Evolutionary conservation across 352 stramenopile species (phyloP), one percentile per base, ranked within the genome.

Genomic region (Pythium vanterpoolii): DNA sequence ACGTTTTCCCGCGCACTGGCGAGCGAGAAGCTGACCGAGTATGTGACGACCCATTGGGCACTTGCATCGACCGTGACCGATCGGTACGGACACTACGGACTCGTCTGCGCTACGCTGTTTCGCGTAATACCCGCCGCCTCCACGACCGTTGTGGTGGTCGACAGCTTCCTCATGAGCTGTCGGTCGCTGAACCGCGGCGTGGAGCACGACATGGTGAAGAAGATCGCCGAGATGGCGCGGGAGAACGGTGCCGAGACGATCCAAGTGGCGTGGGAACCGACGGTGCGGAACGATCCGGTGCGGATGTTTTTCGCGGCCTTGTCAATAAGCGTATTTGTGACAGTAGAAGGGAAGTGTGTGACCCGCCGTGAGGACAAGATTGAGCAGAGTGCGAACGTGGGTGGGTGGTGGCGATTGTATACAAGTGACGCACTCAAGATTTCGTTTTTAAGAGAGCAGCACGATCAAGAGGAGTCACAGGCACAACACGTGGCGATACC

Each of bases 121-220:
- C 77, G 60, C 11, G 24, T 62, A 33, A 46, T 24, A 27, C n/a
- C 38, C 8, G n/a, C 57, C 3, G 36, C 13, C 14, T 1, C 9
- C 53, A 30, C 38, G 10, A 9, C 48, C 4, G 10, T 38, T 3
- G 28, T 34, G 11, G 28, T 42, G 23, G 68, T 89, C 1, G 69
- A 86, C 45, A 86, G 77, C 56, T 85, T 89, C 44, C 51, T 92
- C 24, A 74, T 90, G 24, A 92, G 83, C 60, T 92, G 83, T 55
- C 76, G 83, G 18, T 70, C 77, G 3, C 55, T 92, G 9, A 89
- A 92, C 42, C 77, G 82, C 6, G 77, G 79, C 21, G 76, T 89
- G 11, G 79, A 92, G 46, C 79, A 92, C 51, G 75, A 77, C 18
- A 84, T 90, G 76, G 36, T 85, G 31, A 68, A 73, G 45, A 72